phyloP scores from a whole-genome alignment of 2,329 filamentous ascomycete genomes.

The Sporothrix variecibatus region DNA sequence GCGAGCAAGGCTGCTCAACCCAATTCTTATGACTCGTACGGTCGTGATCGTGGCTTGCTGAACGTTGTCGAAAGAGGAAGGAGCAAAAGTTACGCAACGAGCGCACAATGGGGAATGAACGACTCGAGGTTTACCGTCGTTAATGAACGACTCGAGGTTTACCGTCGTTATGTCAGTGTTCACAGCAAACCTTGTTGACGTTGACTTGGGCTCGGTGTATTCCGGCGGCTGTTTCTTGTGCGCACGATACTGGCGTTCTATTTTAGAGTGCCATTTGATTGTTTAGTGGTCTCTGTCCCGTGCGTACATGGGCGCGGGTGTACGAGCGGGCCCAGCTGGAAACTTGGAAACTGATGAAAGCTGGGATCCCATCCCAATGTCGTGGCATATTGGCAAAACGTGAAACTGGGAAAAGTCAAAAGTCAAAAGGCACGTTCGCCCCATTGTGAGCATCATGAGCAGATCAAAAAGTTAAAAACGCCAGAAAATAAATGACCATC shows the following conservation, averaged over 20 bases:
- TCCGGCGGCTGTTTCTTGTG: neutral
- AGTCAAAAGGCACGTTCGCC: constrained; percentile 4
- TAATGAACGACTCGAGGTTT: neutral
- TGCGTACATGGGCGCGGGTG: neutral
- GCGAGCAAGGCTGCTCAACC: neutral
- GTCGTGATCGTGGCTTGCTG: neutral
- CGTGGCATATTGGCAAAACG: neutral
- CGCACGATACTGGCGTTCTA: neutral
- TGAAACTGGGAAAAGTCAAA: constrained; percentile 7
- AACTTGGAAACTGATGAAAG: neutral
- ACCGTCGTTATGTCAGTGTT: neutral
- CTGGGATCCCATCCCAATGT: neutral
- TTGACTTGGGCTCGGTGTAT: neutral
- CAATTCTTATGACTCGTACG: neutral
- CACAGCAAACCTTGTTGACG: neutral
- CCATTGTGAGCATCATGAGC: neutral
- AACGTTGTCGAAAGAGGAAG: neutral
- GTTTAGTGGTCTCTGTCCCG: neutral
- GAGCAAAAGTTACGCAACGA: neutral
- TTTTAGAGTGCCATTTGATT: neutral
- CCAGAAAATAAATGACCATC: neutral
- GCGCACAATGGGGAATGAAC: neutral
- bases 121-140: neutral
- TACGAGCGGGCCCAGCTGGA: neutral
- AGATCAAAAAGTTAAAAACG: neutral